A percentile compares a stretch with the other conserved stretches of the same genome.
Conservation (phyloP, 78 protist genomes). For the Dictyostelium intermedium region DNA sequence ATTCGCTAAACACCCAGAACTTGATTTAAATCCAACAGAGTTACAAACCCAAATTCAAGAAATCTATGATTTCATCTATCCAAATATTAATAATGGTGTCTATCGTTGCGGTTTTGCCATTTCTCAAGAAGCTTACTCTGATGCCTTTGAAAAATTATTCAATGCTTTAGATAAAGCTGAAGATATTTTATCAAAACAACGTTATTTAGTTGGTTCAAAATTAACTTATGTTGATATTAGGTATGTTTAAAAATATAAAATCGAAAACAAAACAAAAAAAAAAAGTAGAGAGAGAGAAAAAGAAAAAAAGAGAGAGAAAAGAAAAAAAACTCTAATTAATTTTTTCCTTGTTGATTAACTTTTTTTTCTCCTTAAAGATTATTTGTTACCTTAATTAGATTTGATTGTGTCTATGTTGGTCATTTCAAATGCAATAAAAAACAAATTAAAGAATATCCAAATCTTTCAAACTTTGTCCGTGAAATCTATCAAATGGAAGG, state of each 20-base stretch:
- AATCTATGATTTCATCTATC: constrained; percentile 89
- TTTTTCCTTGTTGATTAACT: no score
- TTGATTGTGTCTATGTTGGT: constrained; percentile 91
- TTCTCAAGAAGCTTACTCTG: constrained; percentile 23
- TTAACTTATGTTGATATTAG: constrained; percentile 91
- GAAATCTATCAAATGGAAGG: constrained; percentile 84
- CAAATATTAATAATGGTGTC: constrained; percentile 92
- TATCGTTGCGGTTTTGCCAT: constrained; percentile 93
- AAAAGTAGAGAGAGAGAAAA: no score
- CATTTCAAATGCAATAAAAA: constrained; percentile 87
- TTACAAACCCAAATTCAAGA: constrained; percentile 62
- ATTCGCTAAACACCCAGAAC: constrained; percentile 62
- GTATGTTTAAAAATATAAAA: not conserved
- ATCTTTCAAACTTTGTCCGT: constrained; percentile 71
- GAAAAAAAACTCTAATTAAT: no score
- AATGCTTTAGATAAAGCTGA: constrained; percentile 87
- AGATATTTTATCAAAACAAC: constrained; percentile 68
- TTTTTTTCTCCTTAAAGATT: constrained; percentile 16
- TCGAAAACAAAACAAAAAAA: not conserved
- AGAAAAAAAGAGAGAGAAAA: no score
- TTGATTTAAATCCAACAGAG: constrained; percentile 85
- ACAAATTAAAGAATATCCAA: constrained; percentile 83
- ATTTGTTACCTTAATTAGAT: constrained; percentile 90
- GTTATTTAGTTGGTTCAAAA: constrained; percentile 80
- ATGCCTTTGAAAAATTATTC: constrained; percentile 76